A percentile compares a stretch with the other conserved stretches of the same genome.
Conservation (phyloP, 2,329 filamentous ascomycete genomes). For the Penicillium sp. region DNA sequence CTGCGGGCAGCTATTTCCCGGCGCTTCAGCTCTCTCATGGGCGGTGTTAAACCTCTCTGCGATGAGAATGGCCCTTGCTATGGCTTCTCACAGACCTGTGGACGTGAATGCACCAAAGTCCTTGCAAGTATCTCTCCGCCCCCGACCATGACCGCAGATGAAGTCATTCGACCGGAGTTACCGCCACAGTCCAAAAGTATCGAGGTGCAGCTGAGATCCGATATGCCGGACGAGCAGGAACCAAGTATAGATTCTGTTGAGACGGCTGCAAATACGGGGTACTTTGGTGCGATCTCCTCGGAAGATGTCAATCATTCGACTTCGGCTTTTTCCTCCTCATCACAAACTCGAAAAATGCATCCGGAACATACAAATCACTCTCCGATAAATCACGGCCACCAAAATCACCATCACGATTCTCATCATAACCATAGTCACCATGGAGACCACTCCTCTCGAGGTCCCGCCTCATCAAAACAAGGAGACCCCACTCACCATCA, state of each 20-base stretch:
- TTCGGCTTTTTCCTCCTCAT: conserved; percentile 16
- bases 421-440: conserved; percentile 20
- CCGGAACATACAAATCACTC: conserved; percentile 7
- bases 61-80: conserved; percentile 64
- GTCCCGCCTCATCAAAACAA: conserved; percentile 16
- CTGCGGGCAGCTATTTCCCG: conserved; percentile 42
- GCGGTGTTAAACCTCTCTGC: conserved; percentile 55
- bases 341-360: conserved; percentile 9
- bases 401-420: conserved; percentile 16
- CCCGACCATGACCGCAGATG: conserved; percentile 16
- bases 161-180: conserved; percentile 20
- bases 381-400: conserved; percentile 3
- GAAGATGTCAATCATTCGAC: conserved; percentile 11
- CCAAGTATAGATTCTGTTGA: conserved; percentile 4
- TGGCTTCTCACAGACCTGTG: conserved; percentile 65
- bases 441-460: not conserved
- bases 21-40: conserved; percentile 55
- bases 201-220: conserved; percentile 23
- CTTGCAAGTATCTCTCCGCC: conserved; percentile 24
- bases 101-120: conserved; percentile 62
- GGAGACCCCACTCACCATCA: conserved; percentile 72
- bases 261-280: conserved; percentile 13
- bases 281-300: conserved; percentile 21
- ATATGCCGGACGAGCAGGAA: conserved; percentile 12
- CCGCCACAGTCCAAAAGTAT: conserved; percentile 23